Evolutionary conservation across 2,329 filamentous ascomycete species (phyloP), one percentile per base, ranked within the genome.

Genomic region (Venturiaceae sp.): DNA sequence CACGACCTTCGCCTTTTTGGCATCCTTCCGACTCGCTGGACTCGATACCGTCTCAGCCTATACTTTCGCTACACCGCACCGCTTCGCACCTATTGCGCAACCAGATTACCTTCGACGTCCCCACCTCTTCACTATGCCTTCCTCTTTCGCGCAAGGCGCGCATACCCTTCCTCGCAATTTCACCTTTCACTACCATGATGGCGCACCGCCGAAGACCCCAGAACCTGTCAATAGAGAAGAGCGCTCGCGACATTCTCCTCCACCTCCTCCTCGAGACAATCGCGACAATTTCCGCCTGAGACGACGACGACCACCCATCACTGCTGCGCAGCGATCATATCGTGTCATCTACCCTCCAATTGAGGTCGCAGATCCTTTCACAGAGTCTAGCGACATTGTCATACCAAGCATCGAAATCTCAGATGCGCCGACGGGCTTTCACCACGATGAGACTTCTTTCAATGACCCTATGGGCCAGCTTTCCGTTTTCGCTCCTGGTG

Each of bases 351-450:
- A 58, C 26, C 44, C 44, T 30, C 32, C 19, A 21, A 30, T 6
- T 19, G 57, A 53, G 14, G 32, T 23, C 21, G 11, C 33, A 36
- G 32, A 53, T 30, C 2, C 33, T 5, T 47, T 36, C 14, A 28
- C 8, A 16, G 50, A 54, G 8, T 50, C 39, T 1, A 32, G 44
- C 23, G 65, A 71, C 60, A 64, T 67, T 47, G 71, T 74, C 7
- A 71, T 80, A 28, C 78, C 78, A 9, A 79, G 75, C 23, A 79
- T 81, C 53, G 78, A 80, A 64, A 72, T 75, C 57, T 74, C 75
- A 9, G 72, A 77, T 47, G 67, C 69, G n/a, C 36, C 36, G 3
- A 56, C 13, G n/a, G 21, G 39, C 21, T 30, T 56, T 41, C 13
- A 30, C 14, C 36, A 30, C 21, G n/a, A n/a, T 3, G 36, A 30